phyloP scores from a whole-genome alignment of 257 asterid species.

The Ballota nigra region DNA sequence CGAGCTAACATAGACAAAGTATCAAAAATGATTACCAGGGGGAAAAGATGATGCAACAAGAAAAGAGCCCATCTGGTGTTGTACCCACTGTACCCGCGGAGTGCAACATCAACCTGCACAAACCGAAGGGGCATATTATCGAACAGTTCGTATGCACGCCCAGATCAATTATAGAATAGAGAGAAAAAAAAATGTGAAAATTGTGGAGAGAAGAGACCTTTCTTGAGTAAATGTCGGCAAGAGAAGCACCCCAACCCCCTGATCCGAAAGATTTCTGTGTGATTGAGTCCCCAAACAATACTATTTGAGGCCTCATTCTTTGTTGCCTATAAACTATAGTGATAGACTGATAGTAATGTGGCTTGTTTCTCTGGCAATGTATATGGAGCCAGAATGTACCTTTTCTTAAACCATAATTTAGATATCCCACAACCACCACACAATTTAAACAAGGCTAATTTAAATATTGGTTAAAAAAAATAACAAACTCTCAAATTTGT shows the following conservation, averaged over 20 bases:
- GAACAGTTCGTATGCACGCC: neutral
- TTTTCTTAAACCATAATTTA: neutral
- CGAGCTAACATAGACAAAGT: conserved; percentile 9
- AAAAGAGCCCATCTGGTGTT: conserved; percentile 92
- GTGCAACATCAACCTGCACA: conserved; percentile 72
- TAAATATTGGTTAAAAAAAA: no score
- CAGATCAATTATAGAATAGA: neutral
- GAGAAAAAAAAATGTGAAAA: neutral
- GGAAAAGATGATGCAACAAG: conserved; percentile 79
- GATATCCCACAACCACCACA: no score
- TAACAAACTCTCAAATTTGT: no score
- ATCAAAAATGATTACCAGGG: conserved; percentile 49
- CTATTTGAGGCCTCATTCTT: conserved; percentile 74
- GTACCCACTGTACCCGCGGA: conserved; percentile 95
- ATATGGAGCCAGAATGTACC: neutral
- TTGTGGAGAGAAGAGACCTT: conserved; percentile 38
- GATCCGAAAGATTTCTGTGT: conserved; percentile 73
- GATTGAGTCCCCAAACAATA: conserved; percentile 87
- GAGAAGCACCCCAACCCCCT: conserved; percentile 94
- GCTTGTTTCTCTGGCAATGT: neutral
- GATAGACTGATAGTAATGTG: no score
- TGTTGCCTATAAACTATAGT: neutral
- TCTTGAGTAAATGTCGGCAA: conserved; percentile 74
- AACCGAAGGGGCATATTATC: conserved; percentile 4
- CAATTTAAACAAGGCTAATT: no score